Evolutionary conservation across 441 rosid genomes (phyloP).

Genomic region (Dalechampia spathulata): DNA sequence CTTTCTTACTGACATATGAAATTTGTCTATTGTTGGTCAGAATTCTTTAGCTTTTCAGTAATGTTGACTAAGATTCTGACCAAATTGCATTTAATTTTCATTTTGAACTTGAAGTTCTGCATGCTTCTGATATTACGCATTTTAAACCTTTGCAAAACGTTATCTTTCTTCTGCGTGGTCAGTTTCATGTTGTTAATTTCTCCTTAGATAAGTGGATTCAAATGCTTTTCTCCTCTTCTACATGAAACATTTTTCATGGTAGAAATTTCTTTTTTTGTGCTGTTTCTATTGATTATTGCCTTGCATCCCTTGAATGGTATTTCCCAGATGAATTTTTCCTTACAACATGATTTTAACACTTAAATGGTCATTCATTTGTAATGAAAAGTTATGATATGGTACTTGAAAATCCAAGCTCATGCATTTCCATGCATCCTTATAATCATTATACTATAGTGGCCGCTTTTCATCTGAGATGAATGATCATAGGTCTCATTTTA

Average conservation of each 20-base stretch:
- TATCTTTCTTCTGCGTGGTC: too few species aligned
- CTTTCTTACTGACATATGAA: too few species aligned
- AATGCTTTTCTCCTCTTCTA: too few species aligned
- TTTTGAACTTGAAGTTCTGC: background rate
- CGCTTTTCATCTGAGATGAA: background rate
- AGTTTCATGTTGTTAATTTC: too few species aligned
- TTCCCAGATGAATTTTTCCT: background rate
- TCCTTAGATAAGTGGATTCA: too few species aligned
- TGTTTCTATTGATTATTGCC: background rate
- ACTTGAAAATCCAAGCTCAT: background rate
- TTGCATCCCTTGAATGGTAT: background rate
- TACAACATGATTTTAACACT: background rate
- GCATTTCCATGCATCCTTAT: background rate
- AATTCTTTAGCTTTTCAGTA: background rate
- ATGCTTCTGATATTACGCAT: background rate
- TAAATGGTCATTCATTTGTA: background rate
- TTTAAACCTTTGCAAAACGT: too few species aligned
- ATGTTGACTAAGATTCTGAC: background rate
- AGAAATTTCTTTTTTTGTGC: background rate
- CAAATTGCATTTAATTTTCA: background rate
- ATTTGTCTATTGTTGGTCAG: background rate
- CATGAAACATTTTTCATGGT: too few species aligned
- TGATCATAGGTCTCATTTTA: background rate
- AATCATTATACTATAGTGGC: background rate
- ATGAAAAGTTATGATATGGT: background rate